Percentiles rank a stretch among this genome's conserved stretches.
phyloP scores from a whole-genome alignment of 768 basidiomycete species.

The Trametes gibbosa region DNA sequence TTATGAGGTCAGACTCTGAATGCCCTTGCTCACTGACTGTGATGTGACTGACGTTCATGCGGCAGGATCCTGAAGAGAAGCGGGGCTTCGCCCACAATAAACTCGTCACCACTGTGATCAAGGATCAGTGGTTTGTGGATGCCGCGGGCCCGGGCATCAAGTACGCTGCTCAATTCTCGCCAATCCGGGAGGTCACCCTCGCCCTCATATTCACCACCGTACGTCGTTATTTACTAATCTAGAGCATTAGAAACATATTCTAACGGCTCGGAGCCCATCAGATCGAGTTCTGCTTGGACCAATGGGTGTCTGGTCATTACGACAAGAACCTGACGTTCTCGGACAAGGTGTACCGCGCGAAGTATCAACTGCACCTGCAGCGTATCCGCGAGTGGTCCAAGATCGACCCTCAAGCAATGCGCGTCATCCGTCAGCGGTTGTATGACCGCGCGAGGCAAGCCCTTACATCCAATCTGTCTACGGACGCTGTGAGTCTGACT shows the following conservation, averaged over 20 bases:
- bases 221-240: too few species aligned
- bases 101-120: not conserved
- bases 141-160: not conserved
- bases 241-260: too few species aligned
- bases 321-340: not conserved
- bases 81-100: not conserved
- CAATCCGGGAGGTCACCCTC: not conserved
- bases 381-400: not conserved
- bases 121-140: not conserved
- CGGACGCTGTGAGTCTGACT: not conserved
- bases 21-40: not conserved
- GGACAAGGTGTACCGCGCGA: not conserved
- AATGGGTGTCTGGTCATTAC: not conserved
- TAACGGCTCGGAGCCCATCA: too few species aligned
- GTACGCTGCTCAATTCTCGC: slow-evolving; percentile 1
- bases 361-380: not conserved
- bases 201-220: slow-evolving; percentile 7
- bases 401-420: not conserved
- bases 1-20: not conserved
- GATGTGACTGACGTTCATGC: not conserved
- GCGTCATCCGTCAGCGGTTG: not conserved
- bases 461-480: not conserved
- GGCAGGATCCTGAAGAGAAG: not conserved
- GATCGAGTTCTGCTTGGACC: slow-evolving; percentile 3
- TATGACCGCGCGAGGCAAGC: not conserved